Evolutionary conservation across 352 stramenopile genomes (phyloP).

Genomic region (Pythium sp.): DNA sequence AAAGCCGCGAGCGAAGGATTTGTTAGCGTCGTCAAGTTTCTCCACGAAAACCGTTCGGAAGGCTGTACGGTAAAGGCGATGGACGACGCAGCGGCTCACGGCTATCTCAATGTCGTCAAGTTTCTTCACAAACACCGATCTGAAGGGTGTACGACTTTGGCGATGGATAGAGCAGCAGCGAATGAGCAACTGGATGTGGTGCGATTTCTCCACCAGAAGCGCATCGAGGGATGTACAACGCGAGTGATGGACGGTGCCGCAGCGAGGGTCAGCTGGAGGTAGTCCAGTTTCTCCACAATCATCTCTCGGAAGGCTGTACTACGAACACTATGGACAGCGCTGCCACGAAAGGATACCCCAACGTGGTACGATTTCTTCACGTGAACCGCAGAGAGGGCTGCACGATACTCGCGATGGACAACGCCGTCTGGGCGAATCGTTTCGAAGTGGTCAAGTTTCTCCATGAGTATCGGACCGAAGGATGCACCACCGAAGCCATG

Average conservation of each 20-base stretch:
- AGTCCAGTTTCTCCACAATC: neutral
- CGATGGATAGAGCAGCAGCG: neutral
- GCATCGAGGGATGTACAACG: neutral
- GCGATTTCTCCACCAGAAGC: neutral
- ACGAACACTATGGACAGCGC: neutral
- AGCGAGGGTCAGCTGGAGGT: neutral
- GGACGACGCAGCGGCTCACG: neutral
- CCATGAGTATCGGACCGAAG: neutral
- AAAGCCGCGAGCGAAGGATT: too few species aligned
- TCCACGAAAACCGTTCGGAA: neutral
- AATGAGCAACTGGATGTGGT: neutral
- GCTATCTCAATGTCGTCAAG: neutral
- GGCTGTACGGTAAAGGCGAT: conserved; percentile 7
- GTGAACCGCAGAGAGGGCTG: neutral
- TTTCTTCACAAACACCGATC: neutral
- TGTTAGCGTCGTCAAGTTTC: too few species aligned
- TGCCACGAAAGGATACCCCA: neutral
- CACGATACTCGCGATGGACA: too few species aligned
- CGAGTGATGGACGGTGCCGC: neutral
- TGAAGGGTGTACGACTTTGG: neutral
- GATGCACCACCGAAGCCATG: neutral
- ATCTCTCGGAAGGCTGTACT: neutral
- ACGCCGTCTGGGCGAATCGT: too few species aligned
- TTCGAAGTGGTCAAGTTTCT: conserved; percentile 1
- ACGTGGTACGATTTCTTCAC: neutral